These are phyloP conservation scores for Xerocomus spinulosus DNA, from an alignment of 768 basidiomycete genomes.

Conservation along the genomic window DNA sequence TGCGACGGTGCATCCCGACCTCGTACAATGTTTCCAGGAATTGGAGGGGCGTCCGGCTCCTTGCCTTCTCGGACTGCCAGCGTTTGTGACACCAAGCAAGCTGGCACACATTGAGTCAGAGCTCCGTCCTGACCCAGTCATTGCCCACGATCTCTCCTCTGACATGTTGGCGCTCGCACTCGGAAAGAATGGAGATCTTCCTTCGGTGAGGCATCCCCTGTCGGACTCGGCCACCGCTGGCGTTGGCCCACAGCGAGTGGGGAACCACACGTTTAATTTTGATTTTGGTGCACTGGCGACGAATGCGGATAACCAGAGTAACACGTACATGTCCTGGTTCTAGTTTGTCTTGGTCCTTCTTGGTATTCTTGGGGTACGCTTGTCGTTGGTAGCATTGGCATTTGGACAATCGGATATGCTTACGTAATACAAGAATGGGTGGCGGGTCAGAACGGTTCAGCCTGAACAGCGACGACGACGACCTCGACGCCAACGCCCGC, in stretches of 20 bases:
- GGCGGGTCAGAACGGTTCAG: too few relatives aligned
- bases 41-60: constrained; percentile 20
- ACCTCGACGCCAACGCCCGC: constrained; percentile 9
- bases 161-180: constrained; percentile 32
- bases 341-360: constrained; percentile 27
- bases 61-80: constrained; percentile 18
- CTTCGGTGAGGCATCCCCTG: constrained; percentile 15
- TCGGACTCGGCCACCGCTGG: constrained; percentile 19
- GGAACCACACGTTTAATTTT: constrained; percentile 54
- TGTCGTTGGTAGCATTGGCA: neutral
- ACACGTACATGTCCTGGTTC: constrained; percentile 65
- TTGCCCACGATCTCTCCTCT: constrained; percentile 27
- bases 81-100: constrained; percentile 20
- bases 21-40: constrained; percentile 23
- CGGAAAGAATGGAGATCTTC: constrained; percentile 26
- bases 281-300: constrained; percentile 56
- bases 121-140: constrained; percentile 14
- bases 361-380: constrained; percentile 16
- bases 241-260: constrained; percentile 38
- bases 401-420: constrained; percentile 12
- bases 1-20: constrained; percentile 20
- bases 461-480: constrained; percentile 15
- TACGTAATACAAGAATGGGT: constrained; percentile 24
- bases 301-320: constrained; percentile 53
- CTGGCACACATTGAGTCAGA: constrained; percentile 15